Percentiles rank a stretch among this genome's conserved stretches.
These are phyloP conservation scores for Paraphoma chrysanthemicola DNA, from an alignment of 2,329 filamentous ascomycete genomes.

Conservation along the genomic window DNA sequence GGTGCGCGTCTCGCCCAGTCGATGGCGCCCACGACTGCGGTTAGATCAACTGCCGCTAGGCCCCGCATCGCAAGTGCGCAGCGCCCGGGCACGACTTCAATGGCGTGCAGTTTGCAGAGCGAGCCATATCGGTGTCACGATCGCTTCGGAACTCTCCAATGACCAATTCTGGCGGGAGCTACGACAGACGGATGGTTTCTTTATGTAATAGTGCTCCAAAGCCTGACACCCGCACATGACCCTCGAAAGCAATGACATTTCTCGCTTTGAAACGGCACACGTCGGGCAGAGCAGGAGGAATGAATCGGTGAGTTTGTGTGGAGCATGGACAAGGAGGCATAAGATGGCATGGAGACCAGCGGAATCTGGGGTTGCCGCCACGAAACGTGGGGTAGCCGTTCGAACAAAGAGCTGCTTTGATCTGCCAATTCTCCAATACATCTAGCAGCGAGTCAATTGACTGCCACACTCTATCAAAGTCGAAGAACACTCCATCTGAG, in stretches of 20 bases:
- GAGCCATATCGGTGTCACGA: neutral
- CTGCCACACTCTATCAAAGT: neutral
- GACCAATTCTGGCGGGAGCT: slow-evolving; percentile 1
- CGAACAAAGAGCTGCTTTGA: slow-evolving; percentile 11
- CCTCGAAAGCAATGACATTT: slow-evolving; percentile 20
- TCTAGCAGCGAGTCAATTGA: neutral
- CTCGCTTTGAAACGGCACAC: slow-evolving; percentile 42
- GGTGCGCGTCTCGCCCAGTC: slow-evolving; percentile 16
- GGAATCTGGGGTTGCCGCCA: neutral
- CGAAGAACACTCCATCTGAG: neutral
- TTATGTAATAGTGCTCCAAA: slow-evolving; percentile 33
- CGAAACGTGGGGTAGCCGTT: slow-evolving; percentile 17
- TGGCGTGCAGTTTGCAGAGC: neutral
- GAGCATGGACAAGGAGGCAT: slow-evolving; percentile 6
- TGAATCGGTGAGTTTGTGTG: slow-evolving; percentile 6
- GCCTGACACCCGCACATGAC: slow-evolving; percentile 32
- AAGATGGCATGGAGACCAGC: slow-evolving; percentile 11
- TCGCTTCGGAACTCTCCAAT: slow-evolving; percentile 1
- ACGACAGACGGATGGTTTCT: slow-evolving; percentile 8
- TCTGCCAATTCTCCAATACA: neutral
- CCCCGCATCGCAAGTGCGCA: neutral
- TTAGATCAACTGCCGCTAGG: neutral
- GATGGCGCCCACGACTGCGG: neutral
- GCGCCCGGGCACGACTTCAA: neutral
- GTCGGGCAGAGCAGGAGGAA: slow-evolving; percentile 30